phyloP scores from a whole-genome alignment of 2,329 filamentous ascomycete species.

The Aspergillus floridensis region DNA sequence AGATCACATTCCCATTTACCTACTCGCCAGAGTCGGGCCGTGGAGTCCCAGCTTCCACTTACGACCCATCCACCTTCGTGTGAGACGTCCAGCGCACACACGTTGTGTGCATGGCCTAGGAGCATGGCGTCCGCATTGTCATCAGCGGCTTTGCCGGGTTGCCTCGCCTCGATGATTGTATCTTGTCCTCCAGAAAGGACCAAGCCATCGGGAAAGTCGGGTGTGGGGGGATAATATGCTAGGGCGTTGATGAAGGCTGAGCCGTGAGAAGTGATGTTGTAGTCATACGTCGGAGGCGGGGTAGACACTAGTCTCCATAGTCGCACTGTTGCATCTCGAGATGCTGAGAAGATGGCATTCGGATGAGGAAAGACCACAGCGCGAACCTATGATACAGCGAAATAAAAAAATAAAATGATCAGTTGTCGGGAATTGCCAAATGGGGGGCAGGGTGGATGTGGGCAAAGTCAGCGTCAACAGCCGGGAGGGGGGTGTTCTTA shows the following conservation, averaged over 20 bases:
- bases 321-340: slow-evolving; percentile 85
- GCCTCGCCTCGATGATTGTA: slow-evolving; percentile 85
- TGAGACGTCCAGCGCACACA: slow-evolving; percentile 80
- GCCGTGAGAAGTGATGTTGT: slow-evolving; percentile 74
- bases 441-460: slow-evolving; percentile 13
- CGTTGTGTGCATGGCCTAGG: slow-evolving; percentile 80
- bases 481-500: slow-evolving; percentile 49
- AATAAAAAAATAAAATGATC: slow-evolving; percentile 59
- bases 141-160: slow-evolving; percentile 62
- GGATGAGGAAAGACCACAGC: slow-evolving; percentile 74
- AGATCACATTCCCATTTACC: slow-evolving; percentile 77
- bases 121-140: slow-evolving; percentile 83
- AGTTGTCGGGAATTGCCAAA: slow-evolving; percentile 19
- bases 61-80: slow-evolving; percentile 71
- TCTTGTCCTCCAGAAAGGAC: slow-evolving; percentile 88
- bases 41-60: slow-evolving; percentile 91
- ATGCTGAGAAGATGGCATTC: slow-evolving; percentile 75
- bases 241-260: slow-evolving; percentile 85
- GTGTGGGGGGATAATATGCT: slow-evolving; percentile 68
- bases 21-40: slow-evolving; percentile 83
- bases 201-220: slow-evolving; percentile 71
- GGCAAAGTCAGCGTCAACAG: slow-evolving; percentile 14
- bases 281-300: slow-evolving; percentile 69
- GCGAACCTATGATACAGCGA: slow-evolving; percentile 67
- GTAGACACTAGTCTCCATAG: slow-evolving; percentile 71